Percentiles rank a stretch among this genome's conserved stretches.
Conservation (phyloP, 805 yeast genomes). For the Cyberlindnera mississippiensis region DNA sequence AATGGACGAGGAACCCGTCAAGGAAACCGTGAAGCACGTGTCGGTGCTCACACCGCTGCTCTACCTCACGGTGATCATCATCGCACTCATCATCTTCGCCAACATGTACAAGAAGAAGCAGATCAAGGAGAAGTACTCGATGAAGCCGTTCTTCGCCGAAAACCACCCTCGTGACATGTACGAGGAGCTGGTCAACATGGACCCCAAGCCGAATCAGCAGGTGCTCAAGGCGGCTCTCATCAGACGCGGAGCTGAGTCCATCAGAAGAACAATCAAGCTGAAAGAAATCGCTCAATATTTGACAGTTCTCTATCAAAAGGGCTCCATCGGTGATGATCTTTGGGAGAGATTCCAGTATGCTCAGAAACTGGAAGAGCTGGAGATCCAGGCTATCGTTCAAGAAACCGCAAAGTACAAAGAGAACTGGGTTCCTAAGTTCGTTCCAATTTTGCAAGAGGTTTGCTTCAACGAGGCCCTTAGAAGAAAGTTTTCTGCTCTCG, state of each 20-base stretch:
- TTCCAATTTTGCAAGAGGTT: conserved; percentile 80
- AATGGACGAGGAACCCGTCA: conserved; percentile 15
- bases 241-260: conserved; percentile 79
- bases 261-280: conserved; percentile 77
- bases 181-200: conserved; percentile 48
- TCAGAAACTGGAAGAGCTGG: conserved; percentile 73
- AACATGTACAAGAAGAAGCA: conserved; percentile 59
- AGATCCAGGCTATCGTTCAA: conserved; percentile 66
- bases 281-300: conserved; percentile 74
- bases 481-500: conserved; percentile 52
- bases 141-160: conserved; percentile 70
- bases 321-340: conserved; percentile 87
- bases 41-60: conserved; percentile 70
- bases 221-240: conserved; percentile 65
- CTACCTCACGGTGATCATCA: conserved; percentile 64
- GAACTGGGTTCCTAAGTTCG: conserved; percentile 77
- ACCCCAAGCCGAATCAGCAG: conserved; percentile 67
- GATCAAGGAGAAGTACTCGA: conserved; percentile 45
- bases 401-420: conserved; percentile 72
- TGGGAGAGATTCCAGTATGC: conserved; percentile 78
- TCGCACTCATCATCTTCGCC: conserved; percentile 67
- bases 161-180: conserved; percentile 66
- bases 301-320: conserved; percentile 72
- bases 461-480: conserved; percentile 89
- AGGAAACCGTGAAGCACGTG: conserved; percentile 25